These are phyloP conservation scores for Prunus padus DNA, from an alignment of 306 rosid species.

Conservation along the genomic window DNA sequence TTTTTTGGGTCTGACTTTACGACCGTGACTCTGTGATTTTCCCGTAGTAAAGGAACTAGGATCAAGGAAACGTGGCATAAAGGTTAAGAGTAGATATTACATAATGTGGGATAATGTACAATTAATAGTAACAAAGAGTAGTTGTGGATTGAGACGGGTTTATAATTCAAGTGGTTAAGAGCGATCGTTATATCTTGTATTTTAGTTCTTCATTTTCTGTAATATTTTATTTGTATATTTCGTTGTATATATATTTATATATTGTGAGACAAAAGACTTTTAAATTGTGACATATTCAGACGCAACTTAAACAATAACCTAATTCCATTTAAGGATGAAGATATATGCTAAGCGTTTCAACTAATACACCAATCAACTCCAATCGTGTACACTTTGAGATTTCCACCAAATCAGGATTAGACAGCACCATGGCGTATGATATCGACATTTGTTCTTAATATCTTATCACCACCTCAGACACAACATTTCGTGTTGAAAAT, in stretches of 20 bases:
- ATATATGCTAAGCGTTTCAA: not conserved
- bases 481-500: constrained; percentile 1
- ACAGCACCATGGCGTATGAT: not conserved
- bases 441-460: constrained; percentile 4
- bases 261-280: too few species aligned
- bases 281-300: too few species aligned
- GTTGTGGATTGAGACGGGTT: too few species aligned
- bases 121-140: not conserved
- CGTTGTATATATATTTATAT: too few species aligned
- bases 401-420: not conserved
- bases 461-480: not conserved
- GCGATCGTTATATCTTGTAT: too few species aligned
- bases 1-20: not conserved
- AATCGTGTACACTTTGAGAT: not conserved
- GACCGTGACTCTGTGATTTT: not conserved
- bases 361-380: not conserved
- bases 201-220: too few species aligned
- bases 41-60: not conserved
- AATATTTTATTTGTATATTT: too few species aligned
- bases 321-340: too few species aligned
- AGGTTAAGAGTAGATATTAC: not conserved
- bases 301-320: too few species aligned
- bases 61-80: not conserved
- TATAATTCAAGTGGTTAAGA: too few species aligned
- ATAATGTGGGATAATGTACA: not conserved